Conservation (phyloP, 495 filamentous ascomycete species). For the Penicillium atrosanguineum region DNA sequence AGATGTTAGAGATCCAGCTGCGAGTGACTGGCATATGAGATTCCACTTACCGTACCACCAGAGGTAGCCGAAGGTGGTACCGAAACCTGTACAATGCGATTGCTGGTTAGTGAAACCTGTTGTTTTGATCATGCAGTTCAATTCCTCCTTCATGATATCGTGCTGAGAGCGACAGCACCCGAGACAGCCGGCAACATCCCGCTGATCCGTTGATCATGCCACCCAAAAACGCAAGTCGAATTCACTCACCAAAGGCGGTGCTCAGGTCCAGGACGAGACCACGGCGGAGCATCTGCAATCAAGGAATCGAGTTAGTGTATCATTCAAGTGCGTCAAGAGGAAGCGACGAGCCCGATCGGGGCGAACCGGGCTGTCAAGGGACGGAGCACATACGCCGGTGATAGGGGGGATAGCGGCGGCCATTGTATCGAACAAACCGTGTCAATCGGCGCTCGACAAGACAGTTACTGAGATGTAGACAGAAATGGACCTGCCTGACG, state of each 20-base stretch:
- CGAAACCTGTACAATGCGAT: slow-evolving; percentile 52
- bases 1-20: neutral
- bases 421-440: slow-evolving; percentile 36
- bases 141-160: neutral
- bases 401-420: slow-evolving; percentile 45
- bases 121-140: neutral
- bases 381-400: slow-evolving; percentile 46
- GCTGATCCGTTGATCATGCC: slow-evolving; percentile 19
- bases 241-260: slow-evolving; percentile 66
- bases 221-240: slow-evolving; percentile 6
- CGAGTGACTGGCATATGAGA: slow-evolving; percentile 1
- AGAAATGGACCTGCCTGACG: slow-evolving; percentile 20
- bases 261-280: slow-evolving; percentile 75
- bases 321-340: neutral
- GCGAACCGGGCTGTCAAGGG: slow-evolving; percentile 17
- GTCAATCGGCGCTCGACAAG: slow-evolving; percentile 18
- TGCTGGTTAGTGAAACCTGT: slow-evolving; percentile 7
- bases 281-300: slow-evolving; percentile 65
- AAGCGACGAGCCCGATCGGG: slow-evolving; percentile 22
- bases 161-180: neutral
- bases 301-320: slow-evolving; percentile 4
- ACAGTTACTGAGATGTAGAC: slow-evolving; percentile 9
- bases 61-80: slow-evolving; percentile 67
- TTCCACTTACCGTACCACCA: slow-evolving; percentile 76
- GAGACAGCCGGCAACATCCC: slow-evolving; percentile 4